Conservation (phyloP, 2,329 filamentous ascomycete species). For the Colletotrichum simmondsii region DNA sequence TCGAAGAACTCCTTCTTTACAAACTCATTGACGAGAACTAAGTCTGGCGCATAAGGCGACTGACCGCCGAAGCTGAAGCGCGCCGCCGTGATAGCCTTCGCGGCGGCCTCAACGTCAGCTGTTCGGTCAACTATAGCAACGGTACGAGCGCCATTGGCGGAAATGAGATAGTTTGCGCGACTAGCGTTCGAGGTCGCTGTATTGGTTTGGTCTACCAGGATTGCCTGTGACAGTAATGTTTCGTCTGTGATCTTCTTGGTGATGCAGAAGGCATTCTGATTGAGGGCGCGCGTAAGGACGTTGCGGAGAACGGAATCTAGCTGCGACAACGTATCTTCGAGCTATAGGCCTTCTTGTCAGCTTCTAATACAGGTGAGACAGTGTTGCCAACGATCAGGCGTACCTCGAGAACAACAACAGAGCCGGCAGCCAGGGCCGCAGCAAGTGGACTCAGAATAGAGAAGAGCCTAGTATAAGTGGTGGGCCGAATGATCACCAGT, state of each 20-base stretch:
- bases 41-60: slow-evolving; percentile 70
- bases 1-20: slow-evolving; percentile 64
- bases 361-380: background rate
- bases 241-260: slow-evolving; percentile 22
- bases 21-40: slow-evolving; percentile 74
- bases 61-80: slow-evolving; percentile 65
- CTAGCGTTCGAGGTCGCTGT: background rate
- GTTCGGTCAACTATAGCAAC: slow-evolving; percentile 71
- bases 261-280: slow-evolving; percentile 28
- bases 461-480: slow-evolving; percentile 39
- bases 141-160: slow-evolving; percentile 39
- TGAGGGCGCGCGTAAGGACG: slow-evolving; percentile 17
- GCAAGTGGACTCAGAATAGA: slow-evolving; percentile 39
- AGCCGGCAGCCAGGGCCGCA: slow-evolving; percentile 42
- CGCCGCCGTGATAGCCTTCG: slow-evolving; percentile 62
- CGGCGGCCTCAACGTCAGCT: slow-evolving; percentile 64
- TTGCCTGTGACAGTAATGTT: slow-evolving; percentile 11
- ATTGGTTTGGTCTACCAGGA: slow-evolving; percentile 26
- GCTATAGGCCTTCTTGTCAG: slow-evolving; percentile 7
- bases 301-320: slow-evolving; percentile 22
- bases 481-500: slow-evolving; percentile 41
- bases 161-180: slow-evolving; percentile 34
- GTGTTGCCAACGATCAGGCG: slow-evolving; percentile 32
- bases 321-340: slow-evolving; percentile 24
- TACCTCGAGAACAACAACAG: slow-evolving; percentile 43